phyloP scores from a whole-genome alignment of 192 early-diverging fungal species.

The Coemansia erecta region DNA sequence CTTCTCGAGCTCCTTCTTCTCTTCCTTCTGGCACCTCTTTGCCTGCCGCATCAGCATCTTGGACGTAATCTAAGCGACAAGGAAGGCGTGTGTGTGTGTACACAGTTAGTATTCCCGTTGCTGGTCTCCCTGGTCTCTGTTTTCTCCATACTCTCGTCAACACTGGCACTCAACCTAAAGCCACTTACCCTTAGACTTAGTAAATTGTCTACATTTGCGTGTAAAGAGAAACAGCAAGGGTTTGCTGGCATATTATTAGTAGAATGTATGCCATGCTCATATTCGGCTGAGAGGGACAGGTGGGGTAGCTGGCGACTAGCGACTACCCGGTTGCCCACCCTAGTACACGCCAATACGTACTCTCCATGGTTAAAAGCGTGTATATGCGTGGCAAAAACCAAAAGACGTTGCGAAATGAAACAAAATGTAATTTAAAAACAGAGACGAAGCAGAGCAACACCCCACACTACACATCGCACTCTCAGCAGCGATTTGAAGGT shows the following conservation, averaged over 20 bases:
- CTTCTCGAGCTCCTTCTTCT: slow-evolving; percentile 72
- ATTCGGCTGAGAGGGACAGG: too few species aligned
- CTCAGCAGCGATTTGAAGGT: too few species aligned
- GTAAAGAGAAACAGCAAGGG: neutral
- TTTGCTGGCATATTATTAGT: neutral
- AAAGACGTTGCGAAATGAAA: neutral
- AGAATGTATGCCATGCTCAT: neutral
- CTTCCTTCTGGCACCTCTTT: slow-evolving; percentile 85
- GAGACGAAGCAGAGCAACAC: too few species aligned
- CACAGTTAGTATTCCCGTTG: neutral
- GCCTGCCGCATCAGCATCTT: slow-evolving; percentile 85
- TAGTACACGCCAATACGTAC: slow-evolving; percentile 11
- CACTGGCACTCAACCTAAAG: neutral
- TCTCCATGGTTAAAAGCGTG: slow-evolving; percentile 15
- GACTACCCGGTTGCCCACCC: too few species aligned
- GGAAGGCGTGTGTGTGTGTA: neutral
- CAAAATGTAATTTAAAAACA: neutral
- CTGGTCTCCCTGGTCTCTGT: neutral
- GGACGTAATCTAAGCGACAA: slow-evolving; percentile 72
- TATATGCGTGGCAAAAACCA: neutral
- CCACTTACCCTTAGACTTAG: slow-evolving; percentile 15
- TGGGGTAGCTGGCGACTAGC: too few species aligned
- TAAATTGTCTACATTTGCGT: slow-evolving; percentile 7
- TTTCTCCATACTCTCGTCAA: neutral
- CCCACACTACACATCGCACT: too few species aligned